Percentiles rank a stretch among this genome's conserved stretches.
Evolutionary conservation across 2,329 filamentous ascomycete species (phyloP).

Genomic region (Fusarium vanettenii): DNA sequence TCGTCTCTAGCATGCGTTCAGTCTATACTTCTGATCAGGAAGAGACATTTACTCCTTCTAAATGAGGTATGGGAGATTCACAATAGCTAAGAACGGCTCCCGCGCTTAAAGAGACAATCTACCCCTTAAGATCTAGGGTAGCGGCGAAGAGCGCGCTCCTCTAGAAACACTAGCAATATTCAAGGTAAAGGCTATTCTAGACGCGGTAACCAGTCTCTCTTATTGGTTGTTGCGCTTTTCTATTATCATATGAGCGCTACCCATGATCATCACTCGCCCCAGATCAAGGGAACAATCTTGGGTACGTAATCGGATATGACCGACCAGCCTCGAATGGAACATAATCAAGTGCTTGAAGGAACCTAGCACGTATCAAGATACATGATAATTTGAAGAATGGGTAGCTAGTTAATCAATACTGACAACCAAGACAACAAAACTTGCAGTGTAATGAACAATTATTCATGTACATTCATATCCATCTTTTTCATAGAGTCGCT

Average conservation of each 20-base stretch:
- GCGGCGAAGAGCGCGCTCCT: background rate
- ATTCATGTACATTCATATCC: background rate
- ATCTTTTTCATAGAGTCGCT: background rate
- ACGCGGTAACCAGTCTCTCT: background rate
- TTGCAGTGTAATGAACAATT: too few species aligned
- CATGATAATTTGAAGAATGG: background rate
- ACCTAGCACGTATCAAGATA: background rate
- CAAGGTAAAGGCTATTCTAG: background rate
- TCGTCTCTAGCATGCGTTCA: background rate
- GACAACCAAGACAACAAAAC: background rate
- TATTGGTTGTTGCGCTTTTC: background rate
- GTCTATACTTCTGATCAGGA: rapidly evolving
- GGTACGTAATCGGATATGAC: background rate
- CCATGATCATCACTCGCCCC: background rate
- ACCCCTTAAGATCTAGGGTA: background rate
- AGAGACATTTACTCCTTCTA: background rate
- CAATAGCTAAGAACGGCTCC: background rate
- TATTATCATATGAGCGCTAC: background rate
- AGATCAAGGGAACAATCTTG: background rate
- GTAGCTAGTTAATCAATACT: background rate
- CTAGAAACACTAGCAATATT: background rate
- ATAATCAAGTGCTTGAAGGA: background rate
- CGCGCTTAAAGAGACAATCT: background rate
- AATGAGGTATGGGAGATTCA: background rate
- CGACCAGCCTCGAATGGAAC: background rate